These are phyloP conservation scores for Pseudogymnoascus sp. DNA, from an alignment of 2,329 filamentous ascomycete genomes.

Conservation along the genomic window DNA sequence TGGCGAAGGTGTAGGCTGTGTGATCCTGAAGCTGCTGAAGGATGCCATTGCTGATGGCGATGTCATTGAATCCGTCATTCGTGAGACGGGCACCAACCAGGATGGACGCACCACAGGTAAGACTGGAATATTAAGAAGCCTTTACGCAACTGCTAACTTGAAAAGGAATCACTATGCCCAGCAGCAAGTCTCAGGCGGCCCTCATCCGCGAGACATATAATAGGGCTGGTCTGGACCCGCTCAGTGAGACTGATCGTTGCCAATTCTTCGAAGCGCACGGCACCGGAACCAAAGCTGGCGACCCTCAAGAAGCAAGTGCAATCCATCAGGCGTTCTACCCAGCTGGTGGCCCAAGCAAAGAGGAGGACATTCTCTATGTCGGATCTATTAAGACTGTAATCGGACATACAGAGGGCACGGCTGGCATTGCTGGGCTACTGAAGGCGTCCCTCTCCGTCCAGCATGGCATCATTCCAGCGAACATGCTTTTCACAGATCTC, in stretches of 20 bases:
- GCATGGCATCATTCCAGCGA: conserved; percentile 24
- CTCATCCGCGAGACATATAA: conserved; percentile 7
- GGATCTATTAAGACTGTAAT: conserved; percentile 24
- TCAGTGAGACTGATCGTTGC: not conserved
- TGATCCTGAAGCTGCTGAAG: conserved; percentile 51
- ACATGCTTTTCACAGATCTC: conserved; percentile 27
- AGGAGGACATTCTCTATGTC: conserved; percentile 16
- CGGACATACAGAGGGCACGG: conserved; percentile 22
- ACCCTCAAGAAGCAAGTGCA: conserved; percentile 21
- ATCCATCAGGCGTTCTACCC: conserved; percentile 16
- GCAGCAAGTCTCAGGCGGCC: conserved; percentile 32
- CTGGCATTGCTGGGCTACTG: conserved; percentile 20
- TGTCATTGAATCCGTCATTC: conserved; percentile 48
- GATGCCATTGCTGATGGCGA: conserved; percentile 54
- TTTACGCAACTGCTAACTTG: not conserved
- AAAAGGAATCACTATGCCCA: conserved; percentile 44
- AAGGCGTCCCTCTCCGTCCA: conserved; percentile 25
- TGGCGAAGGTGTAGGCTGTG: conserved; percentile 48
- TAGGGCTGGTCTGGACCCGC: conserved; percentile 9
- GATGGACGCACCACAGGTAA: conserved; percentile 48
- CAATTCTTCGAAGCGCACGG: conserved; percentile 25
- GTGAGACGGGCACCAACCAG: conserved; percentile 46
- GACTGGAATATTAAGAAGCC: not conserved
- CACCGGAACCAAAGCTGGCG: conserved; percentile 24
- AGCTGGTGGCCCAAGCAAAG: conserved; percentile 12